A percentile compares a stretch with the other conserved stretches of the same genome.
These are phyloP conservation scores for Pichia sp. DNA, from an alignment of 1,139 yeast genomes.

Conservation along the genomic window DNA sequence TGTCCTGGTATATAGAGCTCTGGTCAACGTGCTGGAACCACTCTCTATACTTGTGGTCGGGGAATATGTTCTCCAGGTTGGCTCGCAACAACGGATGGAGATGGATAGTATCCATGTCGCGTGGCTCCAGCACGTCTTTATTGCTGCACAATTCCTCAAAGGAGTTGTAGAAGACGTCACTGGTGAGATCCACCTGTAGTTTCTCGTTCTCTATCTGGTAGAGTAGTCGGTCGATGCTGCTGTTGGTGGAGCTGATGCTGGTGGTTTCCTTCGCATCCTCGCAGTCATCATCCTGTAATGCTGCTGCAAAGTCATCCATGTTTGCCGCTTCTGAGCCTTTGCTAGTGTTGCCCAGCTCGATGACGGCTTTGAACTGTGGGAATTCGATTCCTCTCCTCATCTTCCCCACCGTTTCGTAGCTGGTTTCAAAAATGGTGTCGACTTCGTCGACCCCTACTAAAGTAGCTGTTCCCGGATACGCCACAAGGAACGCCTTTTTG, in stretches of 20 bases:
- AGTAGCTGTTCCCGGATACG: slow-evolving; percentile 27
- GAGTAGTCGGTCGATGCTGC: background rate
- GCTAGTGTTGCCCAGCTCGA: slow-evolving; percentile 16
- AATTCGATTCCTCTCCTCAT: slow-evolving; percentile 26
- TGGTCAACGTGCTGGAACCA: slow-evolving; percentile 22
- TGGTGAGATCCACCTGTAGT: slow-evolving; percentile 17
- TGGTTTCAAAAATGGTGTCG: slow-evolving; percentile 26
- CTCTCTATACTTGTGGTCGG: slow-evolving; percentile 7
- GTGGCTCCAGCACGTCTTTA: slow-evolving; percentile 14
- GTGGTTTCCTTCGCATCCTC: background rate
- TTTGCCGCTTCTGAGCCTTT: slow-evolving; percentile 8
- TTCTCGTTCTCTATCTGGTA: slow-evolving; percentile 10
- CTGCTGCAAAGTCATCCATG: slow-evolving; percentile 1
- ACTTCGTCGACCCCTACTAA: slow-evolving; percentile 20
- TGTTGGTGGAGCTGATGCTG: background rate
- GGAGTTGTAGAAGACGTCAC: slow-evolving; percentile 23
- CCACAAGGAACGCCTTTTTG: slow-evolving; percentile 55
- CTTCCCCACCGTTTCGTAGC: slow-evolving; percentile 20
- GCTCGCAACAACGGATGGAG: slow-evolving; percentile 17
- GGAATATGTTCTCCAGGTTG: slow-evolving; percentile 10
- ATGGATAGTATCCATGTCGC: slow-evolving; percentile 20
- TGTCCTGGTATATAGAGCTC: slow-evolving; percentile 18
- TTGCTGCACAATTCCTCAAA: slow-evolving; percentile 22
- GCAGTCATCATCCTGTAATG: background rate
- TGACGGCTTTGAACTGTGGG: slow-evolving; percentile 21